phyloP scores from a whole-genome alignment of 257 asterid species.

The Solanum corneliomulleri region DNA sequence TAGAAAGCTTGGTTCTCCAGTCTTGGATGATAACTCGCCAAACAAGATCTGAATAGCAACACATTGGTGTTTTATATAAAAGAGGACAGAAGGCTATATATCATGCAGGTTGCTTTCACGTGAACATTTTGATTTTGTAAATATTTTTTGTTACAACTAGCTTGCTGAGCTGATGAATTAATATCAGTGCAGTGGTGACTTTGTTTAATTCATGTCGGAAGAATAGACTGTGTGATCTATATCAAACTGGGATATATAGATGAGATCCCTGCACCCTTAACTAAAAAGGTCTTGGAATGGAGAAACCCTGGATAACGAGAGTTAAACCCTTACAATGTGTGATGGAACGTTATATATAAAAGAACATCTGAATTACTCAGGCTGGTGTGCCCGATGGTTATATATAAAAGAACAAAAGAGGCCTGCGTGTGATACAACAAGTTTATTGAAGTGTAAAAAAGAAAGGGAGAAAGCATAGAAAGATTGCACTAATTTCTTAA shows the following conservation, averaged over 20 bases:
- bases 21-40: background rate
- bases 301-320: background rate
- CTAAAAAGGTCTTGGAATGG: background rate
- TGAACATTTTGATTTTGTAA: background rate
- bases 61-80: background rate
- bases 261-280: background rate
- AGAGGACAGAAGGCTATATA: background rate
- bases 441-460: background rate
- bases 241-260: background rate
- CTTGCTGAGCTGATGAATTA: background rate
- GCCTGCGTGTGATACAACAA: too few relatives aligned
- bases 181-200: background rate
- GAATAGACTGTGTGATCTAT: background rate
- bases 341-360: too few relatives aligned
- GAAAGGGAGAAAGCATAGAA: background rate
- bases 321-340: background rate
- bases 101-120: background rate
- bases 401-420: too few relatives aligned
- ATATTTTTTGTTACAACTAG: background rate
- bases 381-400: too few relatives aligned
- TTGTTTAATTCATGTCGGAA: background rate
- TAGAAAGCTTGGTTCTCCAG: background rate
- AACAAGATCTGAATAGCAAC: background rate
- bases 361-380: too few relatives aligned
- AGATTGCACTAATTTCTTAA: background rate